Base-by-base conservation (phyloP, 768 basidiomycete species). In the Leccinum subtestaceum region DNA sequence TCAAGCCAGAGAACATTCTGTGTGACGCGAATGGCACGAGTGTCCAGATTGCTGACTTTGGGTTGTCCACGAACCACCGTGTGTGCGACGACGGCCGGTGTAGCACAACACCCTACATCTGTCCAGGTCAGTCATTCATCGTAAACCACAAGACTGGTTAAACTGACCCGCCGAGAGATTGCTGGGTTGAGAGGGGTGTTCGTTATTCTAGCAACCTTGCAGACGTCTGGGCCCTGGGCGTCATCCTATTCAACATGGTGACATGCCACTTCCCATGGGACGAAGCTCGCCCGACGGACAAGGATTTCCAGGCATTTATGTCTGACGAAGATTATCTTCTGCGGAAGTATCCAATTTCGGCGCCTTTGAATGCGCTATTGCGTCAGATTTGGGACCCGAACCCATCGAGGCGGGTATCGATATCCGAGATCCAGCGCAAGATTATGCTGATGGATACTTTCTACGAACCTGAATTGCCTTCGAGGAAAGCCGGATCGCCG, bases 241-340 rank as follows among this genome's bases (percentile, higher is more conserved):
- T 96, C 54, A 90, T 96, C 63, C 82, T 96, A 52, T 83, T 88
- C 68, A 95, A 93, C 74, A 84, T 96, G 76, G 84, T 90, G 53
- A 86, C 87, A 55, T 84, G 85, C 13, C 43, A 25, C n/a, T 60
- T 31, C 25, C 65, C 67, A 8, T 68, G 67, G 67, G 57, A 60
- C 3, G 65, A 57, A 38, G 65, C 67, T 1, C 40, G 13, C 0
- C 17, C 3, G 11, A 23, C n/a, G 2, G 59, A 68, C 38, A 38
- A 6, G 27, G 17, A 17, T 0, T 68, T 56, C 23, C n/a, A 4
- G 15, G 43, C 56, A 0, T 70, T 60, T 40, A 13, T 61, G 17
- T 23, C 50, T 1, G 9, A 48, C 11, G 34, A 34, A 11, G 40
- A 51, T 8, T 11, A 60, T 21, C 13, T 66, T 7, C 11, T 58